Percentiles rank a stretch among this genome's conserved stretches.
These are phyloP conservation scores for Emiliania huxleyi DNA, from an alignment of 78 protist genomes.

Conservation along the genomic window DNA sequence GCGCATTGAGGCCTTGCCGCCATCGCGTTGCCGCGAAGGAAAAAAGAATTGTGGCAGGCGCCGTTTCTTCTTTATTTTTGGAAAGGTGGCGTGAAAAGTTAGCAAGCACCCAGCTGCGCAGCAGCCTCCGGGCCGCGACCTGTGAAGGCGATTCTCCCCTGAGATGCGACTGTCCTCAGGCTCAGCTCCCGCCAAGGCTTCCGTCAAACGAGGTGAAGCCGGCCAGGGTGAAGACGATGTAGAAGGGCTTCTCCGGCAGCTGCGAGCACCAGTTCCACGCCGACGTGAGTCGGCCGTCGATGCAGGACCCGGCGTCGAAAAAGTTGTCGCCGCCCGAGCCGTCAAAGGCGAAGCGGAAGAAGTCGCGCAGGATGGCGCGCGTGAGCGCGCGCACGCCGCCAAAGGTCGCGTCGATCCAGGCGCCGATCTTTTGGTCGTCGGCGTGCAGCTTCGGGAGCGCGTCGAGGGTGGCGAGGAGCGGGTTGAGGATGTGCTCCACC, in stretches of 20 bases:
- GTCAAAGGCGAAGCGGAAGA: conserved; percentile 78
- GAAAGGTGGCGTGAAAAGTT: too few relatives aligned
- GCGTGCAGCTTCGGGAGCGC: conserved; percentile 13
- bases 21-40: too few relatives aligned
- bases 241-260: conserved; percentile 21
- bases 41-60: too few relatives aligned
- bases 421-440: not conserved
- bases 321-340: conserved; percentile 84
- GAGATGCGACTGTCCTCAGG: too few relatives aligned
- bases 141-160: too few relatives aligned
- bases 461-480: conserved; percentile 64
- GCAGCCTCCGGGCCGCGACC: too few relatives aligned
- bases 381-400: not conserved
- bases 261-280: conserved; percentile 61
- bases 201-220: conserved; percentile 36
- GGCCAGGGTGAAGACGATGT: conserved; percentile 26
- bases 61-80: too few relatives aligned
- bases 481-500: conserved; percentile 68
- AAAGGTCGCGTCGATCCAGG: not conserved
- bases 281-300: too few relatives aligned
- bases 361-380: conserved; percentile 75
- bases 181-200: too few relatives aligned
- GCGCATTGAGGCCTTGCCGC: too few relatives aligned
- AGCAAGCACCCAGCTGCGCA: too few relatives aligned
- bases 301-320: too few relatives aligned